Base-by-base conservation (phyloP, 129 eudicot genomes). In the Gnaphalium uliginosum region DNA sequence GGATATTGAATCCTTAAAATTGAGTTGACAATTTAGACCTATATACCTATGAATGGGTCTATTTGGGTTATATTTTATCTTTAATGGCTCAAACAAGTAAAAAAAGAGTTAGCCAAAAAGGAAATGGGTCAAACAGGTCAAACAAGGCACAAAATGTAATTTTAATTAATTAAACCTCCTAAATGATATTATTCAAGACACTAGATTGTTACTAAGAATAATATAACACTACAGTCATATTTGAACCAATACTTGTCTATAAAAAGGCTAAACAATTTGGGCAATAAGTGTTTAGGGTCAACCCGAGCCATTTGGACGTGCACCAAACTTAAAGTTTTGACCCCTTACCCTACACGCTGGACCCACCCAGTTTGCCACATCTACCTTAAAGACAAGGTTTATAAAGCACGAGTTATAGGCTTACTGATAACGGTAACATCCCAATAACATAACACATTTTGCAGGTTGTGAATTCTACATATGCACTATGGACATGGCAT, bases 401-500 rank as follows among this genome's bases (percentile, higher is more conserved):
- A n/a, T n/a, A n/a, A n/a, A n/a, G n/a, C n/a, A n/a, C n/a, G 60
- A 54, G 23, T n/a, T 54, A 54, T 54, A 21, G 60, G 60, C 23
- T n/a, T 54, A 54, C 24, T 43, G 17, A 43, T 58, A 26, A 19
- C 17, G 39, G 67, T 14, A 9, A 71, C 64, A 54, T 0, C 14
- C 6, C 9, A 21, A 26, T 51, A 60, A 15, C 29, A 18, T 25
- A 25, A 30, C 59, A 0, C 21, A 21, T 65, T 73, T 60, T 66
- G 65, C 82, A 90, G 96, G 90, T 93, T 30, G 66, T 83, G 76
- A 93, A 93, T 80, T 90, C 96, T 5, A 93, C 95, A 0, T 71
- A 88, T 66, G 95, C 98, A 8, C 80, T 93, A 23, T 93, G 98
- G 98, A 93, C 96, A 32, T 93, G 98, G 98, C 98, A 93, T 68